A percentile compares a stretch with the other conserved stretches of the same genome.
phyloP scores from a whole-genome alignment of 164 flowering plant genomes.

The Buxus sempervirens region DNA sequence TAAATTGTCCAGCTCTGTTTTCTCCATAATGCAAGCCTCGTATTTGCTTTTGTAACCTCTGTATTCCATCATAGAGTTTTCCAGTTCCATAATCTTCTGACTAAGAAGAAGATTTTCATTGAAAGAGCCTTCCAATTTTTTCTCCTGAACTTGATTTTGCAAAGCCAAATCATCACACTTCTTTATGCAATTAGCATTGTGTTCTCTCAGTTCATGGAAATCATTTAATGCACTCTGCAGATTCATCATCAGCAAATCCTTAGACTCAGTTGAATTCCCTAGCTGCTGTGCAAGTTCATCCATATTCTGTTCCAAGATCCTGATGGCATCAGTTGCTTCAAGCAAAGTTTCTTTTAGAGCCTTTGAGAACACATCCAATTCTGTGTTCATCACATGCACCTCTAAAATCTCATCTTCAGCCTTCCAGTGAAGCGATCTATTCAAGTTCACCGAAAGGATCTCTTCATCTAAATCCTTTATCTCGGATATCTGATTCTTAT shows the following conservation, averaged over 20 bases:
- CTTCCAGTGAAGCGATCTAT: conserved; percentile 52
- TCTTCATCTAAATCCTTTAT: conserved; percentile 44
- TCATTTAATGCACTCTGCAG: conserved; percentile 64
- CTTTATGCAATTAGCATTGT: conserved; percentile 34
- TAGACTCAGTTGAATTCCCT: conserved; percentile 44
- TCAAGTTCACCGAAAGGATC: conserved; percentile 43
- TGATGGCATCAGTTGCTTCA: conserved; percentile 44
- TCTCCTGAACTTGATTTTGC: conserved; percentile 54
- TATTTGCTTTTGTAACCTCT: conserved; percentile 43
- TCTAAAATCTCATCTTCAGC: conserved; percentile 68
- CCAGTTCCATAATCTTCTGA: conserved; percentile 52
- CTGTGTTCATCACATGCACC: conserved; percentile 43
- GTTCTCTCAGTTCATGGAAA: conserved; percentile 39
- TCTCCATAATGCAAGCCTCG: conserved; percentile 49
- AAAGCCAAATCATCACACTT: conserved; percentile 47
- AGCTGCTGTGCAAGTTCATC: conserved; percentile 44
- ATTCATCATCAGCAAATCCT: conserved; percentile 45
- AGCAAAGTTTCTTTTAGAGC: conserved; percentile 48
- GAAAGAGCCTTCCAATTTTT: conserved; percentile 34
- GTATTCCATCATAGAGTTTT: conserved; percentile 37
- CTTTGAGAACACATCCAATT: conserved; percentile 62
- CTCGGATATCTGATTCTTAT: conserved; percentile 29
- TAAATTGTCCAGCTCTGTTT: conserved; percentile 34
- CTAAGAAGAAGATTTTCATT: conserved; percentile 49
- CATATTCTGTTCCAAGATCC: conserved; percentile 35